Conservation (phyloP, 176 grass and related monocot genomes). For the Otatea glauca region DNA sequence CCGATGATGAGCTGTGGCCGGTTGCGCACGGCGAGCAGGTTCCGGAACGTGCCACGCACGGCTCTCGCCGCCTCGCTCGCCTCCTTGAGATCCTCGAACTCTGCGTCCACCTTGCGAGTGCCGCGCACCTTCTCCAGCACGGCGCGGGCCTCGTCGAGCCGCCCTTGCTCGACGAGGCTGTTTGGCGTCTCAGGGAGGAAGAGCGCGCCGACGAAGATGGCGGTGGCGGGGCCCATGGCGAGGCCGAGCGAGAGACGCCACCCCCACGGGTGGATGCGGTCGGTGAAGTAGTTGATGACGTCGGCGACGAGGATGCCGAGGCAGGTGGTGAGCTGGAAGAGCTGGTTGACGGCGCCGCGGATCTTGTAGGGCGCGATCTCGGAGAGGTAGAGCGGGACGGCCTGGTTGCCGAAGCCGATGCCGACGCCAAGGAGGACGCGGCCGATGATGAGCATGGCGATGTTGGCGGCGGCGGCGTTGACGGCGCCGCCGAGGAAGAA, state of each 20-base stretch:
- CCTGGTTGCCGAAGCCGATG: constrained; percentile 97
- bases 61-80: constrained; percentile 79
- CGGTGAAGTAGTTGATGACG: constrained; percentile 88
- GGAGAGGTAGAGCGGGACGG: constrained; percentile 87
- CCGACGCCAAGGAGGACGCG: constrained; percentile 86
- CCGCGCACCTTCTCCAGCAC: constrained; percentile 89
- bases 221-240: constrained; percentile 72
- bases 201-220: constrained; percentile 76
- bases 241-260: constrained; percentile 91
- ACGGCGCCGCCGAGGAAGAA: constrained; percentile 87
- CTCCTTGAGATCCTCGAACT: constrained; percentile 88
- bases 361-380: constrained; percentile 93
- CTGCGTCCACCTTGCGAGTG: constrained; percentile 83
- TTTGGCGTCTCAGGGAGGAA: constrained; percentile 97
- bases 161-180: constrained; percentile 79
- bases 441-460: constrained; percentile 87
- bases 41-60: constrained; percentile 64
- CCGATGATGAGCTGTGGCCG: constrained; percentile 89
- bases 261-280: constrained; percentile 81
- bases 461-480: constrained; percentile 69
- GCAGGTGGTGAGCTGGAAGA: constrained; percentile 96
- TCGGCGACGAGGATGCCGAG: constrained; percentile 87
- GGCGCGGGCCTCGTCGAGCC: constrained; percentile 63
- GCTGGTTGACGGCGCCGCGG: constrained; percentile 92
- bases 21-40: constrained; percentile 70